Conservation (phyloP, 345 rosid genomes). For the Schrenkiella parvula region DNA sequence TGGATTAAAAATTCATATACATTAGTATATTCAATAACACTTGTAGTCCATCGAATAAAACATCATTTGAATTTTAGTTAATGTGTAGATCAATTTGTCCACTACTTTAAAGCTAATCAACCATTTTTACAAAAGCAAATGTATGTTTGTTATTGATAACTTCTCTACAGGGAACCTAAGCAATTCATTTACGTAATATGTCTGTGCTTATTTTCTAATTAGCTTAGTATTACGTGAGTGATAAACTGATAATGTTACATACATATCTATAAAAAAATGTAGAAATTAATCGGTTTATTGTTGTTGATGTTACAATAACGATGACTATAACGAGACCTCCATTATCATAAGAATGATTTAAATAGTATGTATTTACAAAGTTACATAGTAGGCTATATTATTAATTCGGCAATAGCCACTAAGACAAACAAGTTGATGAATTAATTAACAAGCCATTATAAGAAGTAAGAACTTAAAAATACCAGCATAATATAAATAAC, state of each 20-base stretch:
- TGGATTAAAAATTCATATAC: no score
- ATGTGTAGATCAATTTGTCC: background rate
- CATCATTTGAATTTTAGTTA: no score
- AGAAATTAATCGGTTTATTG: background rate
- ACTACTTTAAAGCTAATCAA: background rate
- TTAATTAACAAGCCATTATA: conserved; percentile 2
- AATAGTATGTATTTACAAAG: background rate
- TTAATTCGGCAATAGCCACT: conserved; percentile 1
- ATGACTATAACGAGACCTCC: background rate
- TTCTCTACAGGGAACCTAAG: background rate
- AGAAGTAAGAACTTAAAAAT: background rate
- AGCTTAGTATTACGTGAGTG: background rate
- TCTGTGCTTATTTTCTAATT: background rate
- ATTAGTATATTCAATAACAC: background rate
- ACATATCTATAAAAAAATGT: background rate
- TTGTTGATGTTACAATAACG: background rate
- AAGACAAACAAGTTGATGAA: conserved; percentile 13
- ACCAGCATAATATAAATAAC: background rate
- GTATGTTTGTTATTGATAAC: background rate
- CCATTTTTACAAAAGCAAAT: background rate
- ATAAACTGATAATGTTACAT: background rate
- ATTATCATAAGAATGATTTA: background rate
- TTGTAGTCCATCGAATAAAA: no score
- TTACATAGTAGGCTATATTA: background rate
- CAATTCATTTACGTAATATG: background rate